A percentile compares a stretch with the other conserved stretches of the same genome.
These are phyloP conservation scores for Terfezia boudieri DNA, from an alignment of 495 filamentous ascomycete species.

Conservation along the genomic window DNA sequence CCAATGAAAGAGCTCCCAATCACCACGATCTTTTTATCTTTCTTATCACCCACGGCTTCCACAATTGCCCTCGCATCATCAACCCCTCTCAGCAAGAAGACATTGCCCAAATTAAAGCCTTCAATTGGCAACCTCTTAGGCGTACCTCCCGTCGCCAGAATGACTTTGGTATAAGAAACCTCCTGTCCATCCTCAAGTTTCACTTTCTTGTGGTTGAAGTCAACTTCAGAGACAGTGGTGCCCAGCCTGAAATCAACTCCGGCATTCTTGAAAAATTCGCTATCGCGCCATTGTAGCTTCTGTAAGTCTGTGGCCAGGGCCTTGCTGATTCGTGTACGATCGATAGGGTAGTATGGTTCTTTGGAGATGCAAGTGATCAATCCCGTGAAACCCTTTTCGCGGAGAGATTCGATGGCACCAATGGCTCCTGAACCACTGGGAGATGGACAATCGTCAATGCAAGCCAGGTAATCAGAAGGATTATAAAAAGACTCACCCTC, in stretches of 20 bases:
- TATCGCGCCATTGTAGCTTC: slow-evolving; percentile 52
- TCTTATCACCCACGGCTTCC: slow-evolving; percentile 47
- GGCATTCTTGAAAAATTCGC: slow-evolving; percentile 54
- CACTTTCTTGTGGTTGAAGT: slow-evolving; percentile 52
- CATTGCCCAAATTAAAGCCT: slow-evolving; percentile 66
- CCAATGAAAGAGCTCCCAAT: slow-evolving; percentile 79
- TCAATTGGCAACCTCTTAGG: slow-evolving; percentile 57
- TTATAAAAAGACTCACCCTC: slow-evolving; percentile 33
- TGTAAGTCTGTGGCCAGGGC: slow-evolving; percentile 62
- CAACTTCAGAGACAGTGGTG: slow-evolving; percentile 53
- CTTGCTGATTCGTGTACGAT: slow-evolving; percentile 90
- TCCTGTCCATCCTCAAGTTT: slow-evolving; percentile 46
- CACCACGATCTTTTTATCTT: slow-evolving; percentile 76
- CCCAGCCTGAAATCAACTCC: slow-evolving; percentile 43
- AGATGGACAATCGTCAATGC: too few relatives aligned
- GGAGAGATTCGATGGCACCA: slow-evolving; percentile 56
- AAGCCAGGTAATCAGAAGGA: not conserved
- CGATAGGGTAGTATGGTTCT: slow-evolving; percentile 68
- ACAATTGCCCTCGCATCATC: slow-evolving; percentile 55
- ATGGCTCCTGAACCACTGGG: slow-evolving; percentile 54
- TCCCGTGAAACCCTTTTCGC: slow-evolving; percentile 60
- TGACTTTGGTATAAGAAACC: slow-evolving; percentile 61
- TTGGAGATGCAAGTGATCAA: slow-evolving; percentile 62
- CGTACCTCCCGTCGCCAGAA: slow-evolving; percentile 67
- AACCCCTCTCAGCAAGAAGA: slow-evolving; percentile 61